Percentiles rank a stretch among this genome's conserved stretches.
Evolutionary conservation across 2,329 filamentous ascomycete species (phyloP).

Genomic region (Apiospora kogelbergensis): DNA sequence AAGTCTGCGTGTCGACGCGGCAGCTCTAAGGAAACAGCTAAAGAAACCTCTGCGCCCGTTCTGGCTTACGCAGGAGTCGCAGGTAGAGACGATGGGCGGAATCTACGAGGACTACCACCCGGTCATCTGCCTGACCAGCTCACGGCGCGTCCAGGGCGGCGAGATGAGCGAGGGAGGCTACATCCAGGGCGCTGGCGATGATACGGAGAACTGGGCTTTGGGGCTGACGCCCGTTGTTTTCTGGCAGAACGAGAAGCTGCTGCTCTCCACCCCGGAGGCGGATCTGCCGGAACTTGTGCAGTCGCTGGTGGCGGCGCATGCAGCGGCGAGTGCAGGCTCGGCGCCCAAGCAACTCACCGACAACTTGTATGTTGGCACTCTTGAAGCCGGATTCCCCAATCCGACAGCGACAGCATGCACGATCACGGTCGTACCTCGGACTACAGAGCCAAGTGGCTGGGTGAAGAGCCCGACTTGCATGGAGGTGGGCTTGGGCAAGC

Average conservation of each 20-base stretch:
- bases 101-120: conserved; percentile 64
- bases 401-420: conserved; percentile 31
- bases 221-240: conserved; percentile 78
- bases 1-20: conserved; percentile 61
- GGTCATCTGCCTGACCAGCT: conserved; percentile 84
- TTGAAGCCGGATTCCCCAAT: neutral
- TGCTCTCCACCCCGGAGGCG: conserved; percentile 66
- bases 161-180: conserved; percentile 75
- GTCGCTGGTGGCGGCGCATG: conserved; percentile 35
- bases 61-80: conserved; percentile 76
- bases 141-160: conserved; percentile 65
- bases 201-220: conserved; percentile 88
- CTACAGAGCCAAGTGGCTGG: conserved; percentile 47
- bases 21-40: conserved; percentile 53
- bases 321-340: conserved; percentile 11
- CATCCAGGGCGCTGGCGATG: conserved; percentile 92
- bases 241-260: conserved; percentile 65
- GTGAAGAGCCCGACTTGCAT: conserved; percentile 37
- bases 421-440: conserved; percentile 42
- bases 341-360: conserved; percentile 32
- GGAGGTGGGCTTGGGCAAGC: conserved; percentile 65
- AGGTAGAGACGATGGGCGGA: conserved; percentile 36
- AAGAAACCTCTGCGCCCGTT: conserved; percentile 73
- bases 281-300: conserved; percentile 56
- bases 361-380: conserved; percentile 26